Base-by-base conservation (phyloP, 2,329 filamentous ascomycete genomes). In the Apiospora hydei region DNA sequence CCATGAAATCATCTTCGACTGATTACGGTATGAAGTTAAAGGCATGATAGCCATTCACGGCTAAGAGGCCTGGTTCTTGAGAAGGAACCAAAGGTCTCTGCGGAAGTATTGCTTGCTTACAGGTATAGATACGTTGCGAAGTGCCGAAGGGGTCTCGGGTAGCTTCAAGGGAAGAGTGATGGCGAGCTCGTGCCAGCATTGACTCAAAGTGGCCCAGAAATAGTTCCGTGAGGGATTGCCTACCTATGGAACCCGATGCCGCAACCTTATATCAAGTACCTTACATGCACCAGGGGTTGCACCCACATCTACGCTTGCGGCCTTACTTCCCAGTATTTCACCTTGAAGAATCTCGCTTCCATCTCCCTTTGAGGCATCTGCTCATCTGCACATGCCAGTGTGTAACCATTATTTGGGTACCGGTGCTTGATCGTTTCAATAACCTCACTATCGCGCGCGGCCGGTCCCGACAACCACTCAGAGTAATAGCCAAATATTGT, bases 391-490 rank as follows among this genome's bases (percentile, higher is more conserved):
- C 34, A 64, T 64, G 41, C 57, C 21, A 41, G 57, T 14, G 57
- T 11, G 34, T 64, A 24, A 64, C 11, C 34, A 64, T 64, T n/a
- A 11, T n/a, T 34, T 41, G 5, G 18, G 21, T 30, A 24, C 57
- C 18, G 57, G 57, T 34, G 57, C 57, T 41, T 38, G 57, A 41
- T 38, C 3, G 21, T 41, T 64, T 41, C 34, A 14, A 64, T 38
- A 64, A 41, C 34, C 34, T 64, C 57, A 64, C 34, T 41, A 41
- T n/a, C 34, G 57, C 57, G 3, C n/a, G 34, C 57, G 57, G 57
- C 57, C 57, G 57, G n/a, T 41, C 21, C 57, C 57, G 57, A 64
- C 34, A 64, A 21, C 57, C 57, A 64, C 34, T 64, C 57, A 64
- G 18, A 64, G 34, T 21, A 24, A 14, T 21, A 64, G 30, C 57